Base-by-base conservation (phyloP, 2,329 filamentous ascomycete genomes). In the Scytalidium sp. region DNA sequence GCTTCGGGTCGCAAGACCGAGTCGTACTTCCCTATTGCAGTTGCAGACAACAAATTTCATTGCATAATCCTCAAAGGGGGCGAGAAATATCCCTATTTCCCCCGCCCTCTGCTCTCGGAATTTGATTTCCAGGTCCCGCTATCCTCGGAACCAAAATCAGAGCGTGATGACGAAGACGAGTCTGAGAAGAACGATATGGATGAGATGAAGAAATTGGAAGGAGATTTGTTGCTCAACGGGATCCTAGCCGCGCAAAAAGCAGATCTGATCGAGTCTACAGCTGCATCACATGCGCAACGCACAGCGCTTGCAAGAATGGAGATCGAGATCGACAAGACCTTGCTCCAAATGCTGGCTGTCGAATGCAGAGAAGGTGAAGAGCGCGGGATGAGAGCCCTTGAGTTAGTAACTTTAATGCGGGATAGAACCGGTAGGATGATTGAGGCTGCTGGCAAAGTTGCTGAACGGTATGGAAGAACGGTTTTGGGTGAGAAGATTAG, bases 51-150 rank as follows among this genome's bases (percentile, higher is more conserved):
- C 63, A 93, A 88, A 63, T 99, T 99, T 70, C 93, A 97, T 76
- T 99, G 95, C 73, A 97, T 99, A 70, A 97, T 99, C 61, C 84
- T 99, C 64, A 99, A 99, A 72, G 94, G 94, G 55, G 88, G 88
- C 29, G 94, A 99, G 65, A 82, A 87, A 64, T 90, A 97, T 64
- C 92, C 93, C 1, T 97, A 94, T 73, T 97, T 93, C 71, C 94
- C 90, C 10, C 85, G 88, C 9, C 92, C 90, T 2, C 75, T 97
- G 32, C 84, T 99, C 29, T 92, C 87, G 40, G 94, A 99, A 67
- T 99, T 99, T 64, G 89, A 91, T 44, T 96, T 99, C 66, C 83
- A 86, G 41, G 81, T 99, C 17, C 94, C 95, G 0, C 74, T 97
- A 27, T 81, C 82, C 3, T 81, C 81, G 2, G 67, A 73, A 4